A percentile compares a stretch with the other conserved stretches of the same genome.
Evolutionary conservation across 75 land plant genomes (phyloP).

Genomic region (Gnetum montanum): DNA sequence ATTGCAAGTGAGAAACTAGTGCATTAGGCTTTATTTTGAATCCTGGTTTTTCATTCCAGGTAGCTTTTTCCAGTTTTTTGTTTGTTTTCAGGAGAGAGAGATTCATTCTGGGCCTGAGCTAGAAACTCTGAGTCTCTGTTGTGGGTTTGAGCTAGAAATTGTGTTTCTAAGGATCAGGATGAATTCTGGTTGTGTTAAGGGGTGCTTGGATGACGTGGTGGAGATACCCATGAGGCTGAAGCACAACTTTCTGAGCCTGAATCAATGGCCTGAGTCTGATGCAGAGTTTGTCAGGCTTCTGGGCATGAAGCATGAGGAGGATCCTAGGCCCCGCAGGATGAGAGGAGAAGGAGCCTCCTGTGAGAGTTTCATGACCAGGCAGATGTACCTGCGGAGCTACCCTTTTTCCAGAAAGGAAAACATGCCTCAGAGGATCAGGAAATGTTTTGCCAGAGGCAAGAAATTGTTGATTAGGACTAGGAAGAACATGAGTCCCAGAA

Average conservation of each 20-base stretch:
- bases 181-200: conserved; percentile 9
- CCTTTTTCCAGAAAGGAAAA: conserved; percentile 9
- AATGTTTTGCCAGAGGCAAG: conserved; percentile 2
- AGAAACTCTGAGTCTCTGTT: no score
- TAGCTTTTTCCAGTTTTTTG: no score
- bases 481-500: background rate
- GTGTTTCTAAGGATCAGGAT: no score
- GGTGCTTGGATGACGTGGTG: conserved; percentile 8
- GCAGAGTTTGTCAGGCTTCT: conserved; percentile 14
- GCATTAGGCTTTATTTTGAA: no score
- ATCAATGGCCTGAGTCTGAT: conserved; percentile 16
- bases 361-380: conserved; percentile 12
- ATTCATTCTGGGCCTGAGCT: no score
- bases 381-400: conserved; percentile 18
- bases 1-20: no score
- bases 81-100: no score
- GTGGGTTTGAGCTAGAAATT: no score
- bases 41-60: no score
- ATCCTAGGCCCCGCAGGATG: background rate
- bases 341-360: background rate
- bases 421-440: conserved; percentile 6
- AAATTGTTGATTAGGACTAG: background rate
- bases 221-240: conserved; percentile 8
- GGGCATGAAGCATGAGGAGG: background rate
- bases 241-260: conserved; percentile 10